These are phyloP conservation scores for Scheffersomyces parashehatae DNA, from an alignment of 1,139 yeast genomes.

Conservation along the genomic window DNA sequence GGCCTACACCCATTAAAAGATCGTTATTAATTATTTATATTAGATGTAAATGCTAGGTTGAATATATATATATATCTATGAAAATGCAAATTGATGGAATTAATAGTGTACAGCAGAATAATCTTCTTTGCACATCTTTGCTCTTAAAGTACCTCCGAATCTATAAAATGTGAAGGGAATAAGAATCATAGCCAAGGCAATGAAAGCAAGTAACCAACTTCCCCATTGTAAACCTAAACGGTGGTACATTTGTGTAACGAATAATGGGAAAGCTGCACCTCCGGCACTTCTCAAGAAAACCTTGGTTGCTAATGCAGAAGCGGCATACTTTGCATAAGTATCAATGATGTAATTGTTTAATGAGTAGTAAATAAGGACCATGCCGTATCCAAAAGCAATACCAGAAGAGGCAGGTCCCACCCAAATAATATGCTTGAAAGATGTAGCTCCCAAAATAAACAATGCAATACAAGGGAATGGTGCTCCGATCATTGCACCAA, in stretches of 20 bases:
- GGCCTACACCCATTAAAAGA: too few species aligned
- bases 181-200: slow-evolving; percentile 79
- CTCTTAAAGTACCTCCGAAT: slow-evolving; percentile 67
- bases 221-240: slow-evolving; percentile 81
- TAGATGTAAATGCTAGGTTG: too few species aligned
- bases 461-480: slow-evolving; percentile 88
- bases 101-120: slow-evolving; percentile 32
- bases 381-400: slow-evolving; percentile 85
- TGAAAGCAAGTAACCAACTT: slow-evolving; percentile 77
- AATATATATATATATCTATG: too few species aligned
- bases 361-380: slow-evolving; percentile 86
- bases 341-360: slow-evolving; percentile 88
- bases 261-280: slow-evolving; percentile 90
- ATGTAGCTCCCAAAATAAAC: slow-evolving; percentile 88
- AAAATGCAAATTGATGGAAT: neutral
- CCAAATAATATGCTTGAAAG: slow-evolving; percentile 79
- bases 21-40: too few species aligned
- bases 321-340: slow-evolving; percentile 84
- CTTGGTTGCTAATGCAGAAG: slow-evolving; percentile 86
- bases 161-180: slow-evolving; percentile 78
- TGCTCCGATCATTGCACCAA: slow-evolving; percentile 89
- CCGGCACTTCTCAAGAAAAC: slow-evolving; percentile 85
- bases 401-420: slow-evolving; percentile 95
- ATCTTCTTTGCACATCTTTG: slow-evolving; percentile 65
- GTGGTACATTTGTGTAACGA: slow-evolving; percentile 79